Conservation (phyloP, 441 rosid species). For the Euphorbia schlechtendalii region DNA sequence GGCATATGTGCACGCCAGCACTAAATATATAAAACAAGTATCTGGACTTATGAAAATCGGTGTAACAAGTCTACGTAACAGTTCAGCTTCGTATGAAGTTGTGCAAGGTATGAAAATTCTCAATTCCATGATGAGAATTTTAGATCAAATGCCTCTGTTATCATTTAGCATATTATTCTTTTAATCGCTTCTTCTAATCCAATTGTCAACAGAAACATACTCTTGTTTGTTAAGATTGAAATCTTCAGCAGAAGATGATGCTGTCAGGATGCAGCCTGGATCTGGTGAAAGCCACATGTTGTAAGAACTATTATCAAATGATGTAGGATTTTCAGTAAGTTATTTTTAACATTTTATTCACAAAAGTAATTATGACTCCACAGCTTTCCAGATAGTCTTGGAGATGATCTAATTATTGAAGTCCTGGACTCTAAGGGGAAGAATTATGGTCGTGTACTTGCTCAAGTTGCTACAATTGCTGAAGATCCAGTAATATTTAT, state of each 20-base stretch:
- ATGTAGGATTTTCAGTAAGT: conserved; percentile 14
- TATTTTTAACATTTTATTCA: conserved; percentile 14
- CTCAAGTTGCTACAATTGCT: conserved; percentile 76
- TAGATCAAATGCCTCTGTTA: no score
- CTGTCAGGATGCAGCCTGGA: conserved; percentile 81
- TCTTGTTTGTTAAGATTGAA: conserved; percentile 72
- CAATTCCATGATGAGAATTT: no score
- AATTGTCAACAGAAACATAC: conserved; percentile 56
- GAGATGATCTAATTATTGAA: conserved; percentile 91
- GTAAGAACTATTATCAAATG: conserved; percentile 45
- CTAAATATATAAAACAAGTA: conserved; percentile 87
- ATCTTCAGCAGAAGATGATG: conserved; percentile 77
- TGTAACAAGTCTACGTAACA: conserved; percentile 80
- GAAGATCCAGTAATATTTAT: conserved; percentile 61
- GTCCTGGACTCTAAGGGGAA: conserved; percentile 84
- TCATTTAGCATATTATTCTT: conserved; percentile 4
- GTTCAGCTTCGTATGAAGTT: conserved; percentile 81
- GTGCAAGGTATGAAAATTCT: conserved; percentile 77
- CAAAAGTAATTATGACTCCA: conserved; percentile 29
- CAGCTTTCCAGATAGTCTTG: conserved; percentile 97
- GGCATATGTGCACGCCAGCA: conserved; percentile 93
- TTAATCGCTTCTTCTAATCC: conserved; percentile 6
- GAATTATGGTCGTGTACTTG: conserved; percentile 84
- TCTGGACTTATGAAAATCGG: conserved; percentile 88
- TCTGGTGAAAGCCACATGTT: conserved; percentile 92